Conservation (phyloP, 1,284 basidiomycete species). For the Tilletia setariae region DNA sequence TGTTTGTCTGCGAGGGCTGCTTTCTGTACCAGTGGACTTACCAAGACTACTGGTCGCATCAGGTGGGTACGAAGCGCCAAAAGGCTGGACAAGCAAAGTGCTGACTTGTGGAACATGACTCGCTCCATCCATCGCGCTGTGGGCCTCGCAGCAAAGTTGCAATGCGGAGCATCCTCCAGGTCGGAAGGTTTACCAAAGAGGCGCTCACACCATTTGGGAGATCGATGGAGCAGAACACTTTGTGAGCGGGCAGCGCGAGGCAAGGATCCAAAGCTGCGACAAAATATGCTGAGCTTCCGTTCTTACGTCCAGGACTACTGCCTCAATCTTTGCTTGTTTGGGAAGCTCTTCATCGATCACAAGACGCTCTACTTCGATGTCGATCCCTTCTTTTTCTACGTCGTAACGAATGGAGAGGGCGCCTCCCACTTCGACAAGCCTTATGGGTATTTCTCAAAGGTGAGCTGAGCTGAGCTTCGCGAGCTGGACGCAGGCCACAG, state of each 20-base stretch:
- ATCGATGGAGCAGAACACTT: conserved; percentile 83
- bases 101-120: background rate
- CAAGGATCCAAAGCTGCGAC: background rate
- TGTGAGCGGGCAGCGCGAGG: conserved; percentile 57
- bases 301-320: conserved; percentile 75
- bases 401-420: conserved; percentile 72
- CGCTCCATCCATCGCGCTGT: background rate
- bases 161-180: conserved; percentile 76
- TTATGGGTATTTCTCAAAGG: conserved; percentile 94
- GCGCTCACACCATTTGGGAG: conserved; percentile 89
- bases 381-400: conserved; percentile 73
- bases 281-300: background rate
- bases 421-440: conserved; percentile 70
- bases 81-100: too few relatives aligned
- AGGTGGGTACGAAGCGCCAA: conserved; percentile 14
- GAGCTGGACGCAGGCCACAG: background rate
- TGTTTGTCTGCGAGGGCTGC: conserved; percentile 78
- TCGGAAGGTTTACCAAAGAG: conserved; percentile 81
- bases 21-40: conserved; percentile 81
- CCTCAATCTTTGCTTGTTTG: conserved; percentile 90
- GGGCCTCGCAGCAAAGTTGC: conserved; percentile 68
- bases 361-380: conserved; percentile 94
- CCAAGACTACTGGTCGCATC: conserved; percentile 37
- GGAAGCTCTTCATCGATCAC: conserved; percentile 97
- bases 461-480: conserved; percentile 44